Conservation (phyloP, 306 rosid genomes). For the Trifolium pratense region DNA sequence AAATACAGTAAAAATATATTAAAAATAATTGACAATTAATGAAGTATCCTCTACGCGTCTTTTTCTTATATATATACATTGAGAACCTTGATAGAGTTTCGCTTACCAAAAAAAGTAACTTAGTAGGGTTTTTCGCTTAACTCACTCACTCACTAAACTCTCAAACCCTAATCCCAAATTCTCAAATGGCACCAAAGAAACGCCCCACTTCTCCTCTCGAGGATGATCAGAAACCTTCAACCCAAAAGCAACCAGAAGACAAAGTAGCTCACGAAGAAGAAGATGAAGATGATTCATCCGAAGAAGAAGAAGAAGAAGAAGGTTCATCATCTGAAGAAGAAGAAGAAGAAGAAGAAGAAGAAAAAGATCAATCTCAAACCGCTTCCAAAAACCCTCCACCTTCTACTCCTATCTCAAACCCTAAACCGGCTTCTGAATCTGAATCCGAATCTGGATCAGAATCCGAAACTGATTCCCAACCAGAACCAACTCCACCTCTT, state of each 20-base stretch:
- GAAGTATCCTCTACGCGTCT: no score
- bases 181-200: conserved; percentile 60
- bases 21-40: no score
- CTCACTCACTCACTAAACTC: no score
- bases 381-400: conserved; percentile 45
- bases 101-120: no score
- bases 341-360: conserved; percentile 50
- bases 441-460: conserved; percentile 29
- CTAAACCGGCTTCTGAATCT: conserved; percentile 44
- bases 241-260: not conserved
- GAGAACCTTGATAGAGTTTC: no score
- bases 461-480: not conserved
- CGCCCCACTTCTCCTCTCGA: conserved; percentile 57
- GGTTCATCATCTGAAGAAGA: conserved; percentile 31
- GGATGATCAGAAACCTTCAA: conserved; percentile 29
- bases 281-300: conserved; percentile 40
- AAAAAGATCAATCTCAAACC: not conserved
- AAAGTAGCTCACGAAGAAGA: conserved; percentile 11
- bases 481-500: not conserved
- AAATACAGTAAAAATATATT: no score
- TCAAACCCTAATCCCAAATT: conserved; percentile 36
- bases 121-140: no score
- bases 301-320: conserved; percentile 47
- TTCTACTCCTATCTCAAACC: conserved; percentile 6
- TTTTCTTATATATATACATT: no score